A percentile compares a stretch with the other conserved stretches of the same genome.
Conservation (phyloP, 2,329 filamentous ascomycete species). For the Apiospora hydei region DNA sequence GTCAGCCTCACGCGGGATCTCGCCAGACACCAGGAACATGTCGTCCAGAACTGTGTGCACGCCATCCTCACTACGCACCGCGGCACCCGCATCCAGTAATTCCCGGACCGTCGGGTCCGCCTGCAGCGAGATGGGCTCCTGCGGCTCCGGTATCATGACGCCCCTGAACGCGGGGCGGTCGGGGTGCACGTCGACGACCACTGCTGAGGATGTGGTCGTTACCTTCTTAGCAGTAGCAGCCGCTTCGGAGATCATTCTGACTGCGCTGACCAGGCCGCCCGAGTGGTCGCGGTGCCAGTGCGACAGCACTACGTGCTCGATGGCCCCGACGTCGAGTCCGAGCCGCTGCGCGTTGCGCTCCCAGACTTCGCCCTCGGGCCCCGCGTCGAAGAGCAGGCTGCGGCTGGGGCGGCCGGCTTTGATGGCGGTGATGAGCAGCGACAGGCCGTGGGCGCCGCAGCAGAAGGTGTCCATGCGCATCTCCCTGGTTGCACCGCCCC, state of each 20-base stretch:
- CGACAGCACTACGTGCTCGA: conserved; percentile 58
- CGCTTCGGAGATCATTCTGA: conserved; percentile 50
- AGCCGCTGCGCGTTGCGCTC: conserved; percentile 56
- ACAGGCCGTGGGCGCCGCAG: conserved; percentile 62
- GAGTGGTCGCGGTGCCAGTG: conserved; percentile 65
- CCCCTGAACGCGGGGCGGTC: conserved; percentile 59
- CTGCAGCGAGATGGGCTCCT: conserved; percentile 54
- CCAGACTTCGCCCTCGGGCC: conserved; percentile 59
- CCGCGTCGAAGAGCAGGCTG: conserved; percentile 60
- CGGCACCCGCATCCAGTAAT: conserved; percentile 50
- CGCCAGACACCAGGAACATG: conserved; percentile 60
- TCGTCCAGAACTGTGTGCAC: conserved; percentile 55
- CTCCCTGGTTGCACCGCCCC: conserved; percentile 52
- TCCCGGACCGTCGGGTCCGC: conserved; percentile 58
- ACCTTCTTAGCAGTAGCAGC: conserved; percentile 46
- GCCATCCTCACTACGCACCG: conserved; percentile 46
- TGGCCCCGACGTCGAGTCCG: conserved; percentile 47
- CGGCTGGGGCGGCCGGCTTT: conserved; percentile 50
- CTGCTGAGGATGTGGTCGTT: conserved; percentile 33
- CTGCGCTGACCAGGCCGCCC: conserved; percentile 57
- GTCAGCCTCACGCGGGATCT: conserved; percentile 55
- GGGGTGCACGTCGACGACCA: conserved; percentile 60
- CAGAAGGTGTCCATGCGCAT: conserved; percentile 58
- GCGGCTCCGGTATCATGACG: conserved; percentile 45
- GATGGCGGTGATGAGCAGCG: conserved; percentile 58